Evolutionary conservation across 345 rosid species (phyloP), one percentile per base, ranked within the genome.

Genomic region (Angophora floribunda): DNA sequence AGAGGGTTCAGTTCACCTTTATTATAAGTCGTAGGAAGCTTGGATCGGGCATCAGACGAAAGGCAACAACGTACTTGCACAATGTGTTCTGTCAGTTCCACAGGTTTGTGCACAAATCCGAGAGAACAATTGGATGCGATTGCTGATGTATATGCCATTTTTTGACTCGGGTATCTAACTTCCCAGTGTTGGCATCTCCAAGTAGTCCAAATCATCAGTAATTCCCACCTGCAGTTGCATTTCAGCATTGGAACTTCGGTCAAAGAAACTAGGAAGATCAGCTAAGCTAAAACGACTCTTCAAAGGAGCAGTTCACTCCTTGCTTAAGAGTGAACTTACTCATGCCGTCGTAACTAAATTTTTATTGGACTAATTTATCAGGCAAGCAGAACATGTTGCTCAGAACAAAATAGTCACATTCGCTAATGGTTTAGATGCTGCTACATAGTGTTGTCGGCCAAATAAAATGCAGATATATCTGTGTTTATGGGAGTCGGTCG

Each of bases 161-260:
- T 36, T 36, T 36, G 41, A 36, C 3, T 36, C 41, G 2, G 65
- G 65, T 26, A 24, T 59, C 65, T 6, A 24, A 59, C 24, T 24
- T 24, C 13, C 65, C 65, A 26, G 14, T 26, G 93, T 91, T 49
- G 93, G 86, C 86, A 90, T 89, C 93, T 97, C 99, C 87, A 97
- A 86, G 89, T 97, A 95, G 90, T 97, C 99, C 59, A 96, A 95
- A 90, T 96, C 97, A 24, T 96, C 96, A 10, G 97, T 94, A 91
- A 97, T 93, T 86, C 99, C 99, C 21, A 92, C 89, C 98, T 96
- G 95, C 91, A 90, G 84, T 26, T 26, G 13, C 67, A 59, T 26
- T 59, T 59, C 67, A 59, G 30, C 30, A 26, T 26, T 11, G 26
- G 67, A 61, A 61, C 67, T 11, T 26, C 15, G 13, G 67, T 59